Evolutionary conservation across 2,329 filamentous ascomycete species (phyloP).

Genomic region (Ascocoryne sarcoides): DNA sequence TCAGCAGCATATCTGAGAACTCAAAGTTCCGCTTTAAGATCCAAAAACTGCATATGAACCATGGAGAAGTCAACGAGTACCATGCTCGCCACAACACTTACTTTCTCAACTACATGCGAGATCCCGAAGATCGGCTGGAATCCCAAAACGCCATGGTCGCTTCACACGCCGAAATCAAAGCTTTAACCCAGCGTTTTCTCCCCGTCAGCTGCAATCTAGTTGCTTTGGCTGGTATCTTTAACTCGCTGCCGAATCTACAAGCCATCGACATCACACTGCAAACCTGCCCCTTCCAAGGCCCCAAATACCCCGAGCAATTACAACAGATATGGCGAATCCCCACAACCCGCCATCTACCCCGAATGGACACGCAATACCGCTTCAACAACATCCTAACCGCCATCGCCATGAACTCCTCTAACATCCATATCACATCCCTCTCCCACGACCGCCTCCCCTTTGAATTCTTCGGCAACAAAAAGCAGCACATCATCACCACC

Average conservation of each 20-base stretch:
- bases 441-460: conserved; percentile 24
- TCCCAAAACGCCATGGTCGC: conserved; percentile 26
- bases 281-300: conserved; percentile 15
- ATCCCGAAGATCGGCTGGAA: conserved; percentile 21
- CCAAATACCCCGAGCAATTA: conserved; percentile 11
- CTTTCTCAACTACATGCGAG: conserved; percentile 22
- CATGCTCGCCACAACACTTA: conserved; percentile 25
- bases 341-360: conserved; percentile 16
- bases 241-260: conserved; percentile 15
- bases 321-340: conserved; percentile 21
- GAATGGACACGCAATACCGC: conserved; percentile 16
- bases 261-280: conserved; percentile 17
- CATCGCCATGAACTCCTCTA: conserved; percentile 5
- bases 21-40: conserved; percentile 16
- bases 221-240: conserved; percentile 13
- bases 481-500: conserved; percentile 5
- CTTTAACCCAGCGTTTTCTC: conserved; percentile 22
- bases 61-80: conserved; percentile 25
- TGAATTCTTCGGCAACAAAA: conserved; percentile 23
- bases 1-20: conserved; percentile 17
- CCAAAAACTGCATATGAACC: conserved; percentile 18
- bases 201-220: conserved; percentile 14
- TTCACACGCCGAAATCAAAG: conserved; percentile 24
- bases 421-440: conserved; percentile 10
- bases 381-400: conserved; percentile 17